Percentiles rank a stretch among this genome's conserved stretches.
Evolutionary conservation across 306 rosid species (phyloP).

Genomic region (Astragalus glycyphyllos): DNA sequence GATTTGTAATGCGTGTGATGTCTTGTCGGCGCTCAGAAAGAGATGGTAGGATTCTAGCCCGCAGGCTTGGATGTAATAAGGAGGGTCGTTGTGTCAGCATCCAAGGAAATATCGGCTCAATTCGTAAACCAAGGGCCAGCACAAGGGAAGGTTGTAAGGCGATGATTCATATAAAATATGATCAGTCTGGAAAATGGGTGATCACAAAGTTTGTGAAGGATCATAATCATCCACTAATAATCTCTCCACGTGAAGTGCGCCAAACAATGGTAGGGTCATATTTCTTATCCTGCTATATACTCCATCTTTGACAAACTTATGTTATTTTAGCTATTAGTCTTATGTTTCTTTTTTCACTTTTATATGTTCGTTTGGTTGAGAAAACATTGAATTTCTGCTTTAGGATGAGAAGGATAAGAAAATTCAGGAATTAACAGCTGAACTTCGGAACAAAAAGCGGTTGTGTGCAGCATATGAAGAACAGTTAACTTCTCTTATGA

Average conservation of each 20-base stretch:
- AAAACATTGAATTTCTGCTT: constrained; percentile 25
- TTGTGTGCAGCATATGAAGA: constrained; percentile 80
- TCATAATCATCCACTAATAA: constrained; percentile 85
- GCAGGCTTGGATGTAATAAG: constrained; percentile 94
- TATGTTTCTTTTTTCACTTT: not conserved
- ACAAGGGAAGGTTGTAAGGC: constrained; percentile 98
- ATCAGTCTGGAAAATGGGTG: constrained; percentile 90
- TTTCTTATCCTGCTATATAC: constrained; percentile 30
- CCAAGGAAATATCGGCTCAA: constrained; percentile 76
- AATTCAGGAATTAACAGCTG: constrained; percentile 87
- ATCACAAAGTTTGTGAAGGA: constrained; percentile 90
- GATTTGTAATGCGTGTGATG: constrained; percentile 98
- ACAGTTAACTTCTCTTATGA: constrained; percentile 70
- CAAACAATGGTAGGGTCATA: constrained; percentile 81
- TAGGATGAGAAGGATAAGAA: constrained; percentile 93
- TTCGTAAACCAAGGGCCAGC: constrained; percentile 83
- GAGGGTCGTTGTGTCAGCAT: constrained; percentile 87
- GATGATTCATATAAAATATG: constrained; percentile 91
- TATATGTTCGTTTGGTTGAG: constrained; percentile 21
- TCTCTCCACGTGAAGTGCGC: constrained; percentile 95
- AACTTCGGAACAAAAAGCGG: constrained; percentile 87
- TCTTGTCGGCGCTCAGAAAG: constrained; percentile 95
- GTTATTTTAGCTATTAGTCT: constrained; percentile 2
- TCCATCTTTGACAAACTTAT: constrained; percentile 4
- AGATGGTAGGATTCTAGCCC: constrained; percentile 95